Evolutionary conservation across 768 basidiomycete species (phyloP).

Genomic region (Boletus eberwhitei): DNA sequence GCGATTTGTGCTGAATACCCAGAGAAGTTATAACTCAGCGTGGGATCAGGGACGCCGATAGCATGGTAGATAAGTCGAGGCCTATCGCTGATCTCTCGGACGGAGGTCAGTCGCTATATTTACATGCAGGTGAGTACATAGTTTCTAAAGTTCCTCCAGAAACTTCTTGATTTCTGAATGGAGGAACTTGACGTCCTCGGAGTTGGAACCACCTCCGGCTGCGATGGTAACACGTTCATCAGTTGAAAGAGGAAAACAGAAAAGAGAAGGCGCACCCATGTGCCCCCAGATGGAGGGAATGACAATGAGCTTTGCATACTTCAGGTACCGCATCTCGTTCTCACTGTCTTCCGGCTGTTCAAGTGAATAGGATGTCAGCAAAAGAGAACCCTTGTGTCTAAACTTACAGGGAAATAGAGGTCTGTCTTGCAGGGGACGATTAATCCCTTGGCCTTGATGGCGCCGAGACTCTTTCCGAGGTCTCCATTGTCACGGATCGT

Average conservation of each 20-base stretch:
- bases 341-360: constrained; percentile 52
- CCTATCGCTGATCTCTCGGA: background rate
- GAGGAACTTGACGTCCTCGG: constrained; percentile 42
- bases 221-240: background rate
- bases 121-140: background rate
- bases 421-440: constrained; percentile 61
- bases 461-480: constrained; percentile 36
- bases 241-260: background rate
- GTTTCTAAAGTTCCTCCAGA: constrained; percentile 33
- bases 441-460: constrained; percentile 49
- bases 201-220: constrained; percentile 46
- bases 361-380: background rate
- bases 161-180: constrained; percentile 42
- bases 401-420: constrained; percentile 51
- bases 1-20: background rate
- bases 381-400: background rate
- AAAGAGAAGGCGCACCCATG: constrained; percentile 34
- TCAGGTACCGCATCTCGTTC: constrained; percentile 41
- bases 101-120: background rate
- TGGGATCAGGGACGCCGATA: background rate
- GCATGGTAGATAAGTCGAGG: background rate
- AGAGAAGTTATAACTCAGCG: background rate
- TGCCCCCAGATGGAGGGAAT: constrained; percentile 60
- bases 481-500: constrained; percentile 41
- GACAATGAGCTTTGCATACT: constrained; percentile 42